Base-by-base conservation (phyloP, 257 asterid species). In the Solanum lycopersicoides region DNA sequence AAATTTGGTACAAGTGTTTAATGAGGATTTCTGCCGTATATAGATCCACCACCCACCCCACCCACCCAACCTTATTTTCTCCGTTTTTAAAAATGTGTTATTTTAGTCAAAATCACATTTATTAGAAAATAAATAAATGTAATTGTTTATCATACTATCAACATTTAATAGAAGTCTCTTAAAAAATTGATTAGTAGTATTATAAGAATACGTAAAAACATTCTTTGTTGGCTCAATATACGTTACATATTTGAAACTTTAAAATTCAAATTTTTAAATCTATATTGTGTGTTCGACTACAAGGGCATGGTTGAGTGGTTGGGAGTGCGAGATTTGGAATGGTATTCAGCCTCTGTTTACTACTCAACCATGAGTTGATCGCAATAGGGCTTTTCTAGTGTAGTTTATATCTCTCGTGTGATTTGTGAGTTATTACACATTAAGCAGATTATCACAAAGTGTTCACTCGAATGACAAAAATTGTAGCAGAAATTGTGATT, bases 301-400 rank as follows among this genome's bases (percentile, higher is more conserved):
- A 37, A 7, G 44, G 44, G 44, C 44, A 2, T 41, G 63, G n/a
- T 56, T 18, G 63, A 7, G 11, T 9, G 44, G 0, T 41, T 41
- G 44, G 44, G 44, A 41, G 12, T 53, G 11, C 10, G 63, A 56
- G 4, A 56, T 56, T 0, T 16, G 23, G 9, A 53, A 53, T 53
- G 18, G 21, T 18, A 53, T 56, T 18, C n/a, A 56, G 0, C 63
- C 11, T 56, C 0, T 7, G 0, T 18, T 53, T 6, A 9, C n/a
- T 18, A 53, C n/a, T 18, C n/a, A 18, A 0, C 1, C 2, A 53
- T 53, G 3, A 53, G 0, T 53, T 7, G 63, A 53, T 53, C n/a
- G 4, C n/a, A 53, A 28, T 53, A 53, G 6, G 10, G 10, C 0
- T 53, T 53, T 0, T 0, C 11, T 18, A 18, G n/a, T 53, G 10